Evolutionary conservation across 2,329 filamentous ascomycete species (phyloP).

Genomic region (Zasmidium citrigriseum): DNA sequence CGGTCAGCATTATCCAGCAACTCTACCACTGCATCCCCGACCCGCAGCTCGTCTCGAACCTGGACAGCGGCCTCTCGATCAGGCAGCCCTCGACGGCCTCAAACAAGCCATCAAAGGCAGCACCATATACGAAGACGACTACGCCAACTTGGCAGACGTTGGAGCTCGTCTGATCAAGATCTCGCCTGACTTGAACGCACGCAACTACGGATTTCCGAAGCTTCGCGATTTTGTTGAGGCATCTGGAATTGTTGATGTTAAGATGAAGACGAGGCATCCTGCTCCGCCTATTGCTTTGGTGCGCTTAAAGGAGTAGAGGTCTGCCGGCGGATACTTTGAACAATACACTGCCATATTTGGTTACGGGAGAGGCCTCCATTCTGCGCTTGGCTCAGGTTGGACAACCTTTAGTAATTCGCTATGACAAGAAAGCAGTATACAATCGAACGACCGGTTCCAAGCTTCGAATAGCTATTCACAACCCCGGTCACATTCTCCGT

Average conservation of each 20-base stretch:
- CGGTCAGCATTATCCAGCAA: neutral
- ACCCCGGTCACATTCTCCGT: too few species aligned
- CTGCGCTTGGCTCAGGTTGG: too few species aligned
- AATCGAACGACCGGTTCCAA: too few species aligned
- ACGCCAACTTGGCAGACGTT: slow-evolving; percentile 31
- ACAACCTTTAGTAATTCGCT: too few species aligned
- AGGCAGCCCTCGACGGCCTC: slow-evolving; percentile 21
- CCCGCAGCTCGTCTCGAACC: slow-evolving; percentile 3
- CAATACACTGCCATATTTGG: too few species aligned
- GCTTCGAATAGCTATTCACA: too few species aligned
- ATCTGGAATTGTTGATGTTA: slow-evolving; percentile 11
- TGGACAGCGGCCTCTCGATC: slow-evolving; percentile 18
- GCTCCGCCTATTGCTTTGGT: slow-evolving; percentile 8
- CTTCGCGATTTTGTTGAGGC: slow-evolving; percentile 4
- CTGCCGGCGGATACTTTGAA: too few species aligned
- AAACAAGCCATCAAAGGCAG: slow-evolving; percentile 19
- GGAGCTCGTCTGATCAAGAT: slow-evolving; percentile 25
- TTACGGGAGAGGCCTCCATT: too few species aligned
- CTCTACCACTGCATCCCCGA: neutral
- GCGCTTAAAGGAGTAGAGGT: slow-evolving; percentile 4
- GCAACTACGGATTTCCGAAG: slow-evolving; percentile 30
- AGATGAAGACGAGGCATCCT: slow-evolving; percentile 4
- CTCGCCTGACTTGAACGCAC: slow-evolving; percentile 29
- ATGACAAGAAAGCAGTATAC: too few species aligned
- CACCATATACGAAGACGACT: slow-evolving; percentile 25